These are phyloP conservation scores for Claviceps pazoutovae DNA, from an alignment of 2,329 filamentous ascomycete genomes.

Conservation along the genomic window DNA sequence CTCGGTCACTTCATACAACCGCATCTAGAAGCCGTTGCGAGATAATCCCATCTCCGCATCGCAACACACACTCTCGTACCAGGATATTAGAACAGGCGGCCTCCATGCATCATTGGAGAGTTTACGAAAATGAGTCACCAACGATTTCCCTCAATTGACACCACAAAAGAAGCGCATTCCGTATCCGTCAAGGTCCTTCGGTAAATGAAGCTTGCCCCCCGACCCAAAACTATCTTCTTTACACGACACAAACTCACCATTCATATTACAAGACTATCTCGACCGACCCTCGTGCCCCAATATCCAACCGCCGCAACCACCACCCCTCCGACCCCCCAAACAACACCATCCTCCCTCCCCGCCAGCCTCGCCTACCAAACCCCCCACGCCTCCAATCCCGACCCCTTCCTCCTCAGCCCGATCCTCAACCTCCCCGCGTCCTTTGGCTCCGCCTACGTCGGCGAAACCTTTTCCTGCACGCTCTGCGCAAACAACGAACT, in stretches of 20 bases:
- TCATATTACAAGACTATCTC: slow-evolving; percentile 51
- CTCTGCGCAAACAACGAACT: slow-evolving; percentile 87
- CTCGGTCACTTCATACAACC: too few relatives aligned
- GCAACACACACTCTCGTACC: neutral
- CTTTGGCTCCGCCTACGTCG: slow-evolving; percentile 90
- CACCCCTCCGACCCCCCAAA: slow-evolving; percentile 30
- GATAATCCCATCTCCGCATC: neutral
- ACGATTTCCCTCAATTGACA: slow-evolving; percentile 41
- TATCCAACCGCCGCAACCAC: slow-evolving; percentile 41
- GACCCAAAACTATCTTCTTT: neutral
- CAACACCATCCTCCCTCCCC: slow-evolving; percentile 21
- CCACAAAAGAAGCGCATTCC: slow-evolving; percentile 60
- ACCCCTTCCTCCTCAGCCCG: slow-evolving; percentile 45
- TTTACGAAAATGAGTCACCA: slow-evolving; percentile 38
- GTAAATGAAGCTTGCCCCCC: slow-evolving; percentile 22
- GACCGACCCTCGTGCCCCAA: slow-evolving; percentile 62
- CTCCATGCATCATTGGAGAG: neutral
- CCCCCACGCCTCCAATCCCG: slow-evolving; percentile 30
- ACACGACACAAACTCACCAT: neutral
- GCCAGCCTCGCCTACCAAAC: slow-evolving; percentile 61
- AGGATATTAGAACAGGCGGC: neutral
- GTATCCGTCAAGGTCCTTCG: slow-evolving; percentile 65
- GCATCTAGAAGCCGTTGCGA: too few relatives aligned
- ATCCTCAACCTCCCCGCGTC: slow-evolving; percentile 74
- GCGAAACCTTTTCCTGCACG: slow-evolving; percentile 88